These are phyloP conservation scores for Euphorbia peplus DNA, from an alignment of 345 rosid genomes.

Conservation along the genomic window DNA sequence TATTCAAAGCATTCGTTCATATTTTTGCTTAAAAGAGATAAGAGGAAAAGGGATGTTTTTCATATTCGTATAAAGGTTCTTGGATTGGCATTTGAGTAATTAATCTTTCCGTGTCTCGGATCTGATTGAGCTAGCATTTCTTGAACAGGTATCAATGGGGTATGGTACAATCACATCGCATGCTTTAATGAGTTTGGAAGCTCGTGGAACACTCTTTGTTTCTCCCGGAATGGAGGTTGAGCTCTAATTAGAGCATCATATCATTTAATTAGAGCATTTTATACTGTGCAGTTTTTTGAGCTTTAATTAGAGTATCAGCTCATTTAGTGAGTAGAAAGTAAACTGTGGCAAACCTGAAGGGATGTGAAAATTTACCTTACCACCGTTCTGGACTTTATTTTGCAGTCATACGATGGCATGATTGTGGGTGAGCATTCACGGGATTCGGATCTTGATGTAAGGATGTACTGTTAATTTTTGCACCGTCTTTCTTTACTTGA, in stretches of 20 bases:
- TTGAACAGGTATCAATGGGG: conserved; percentile 88
- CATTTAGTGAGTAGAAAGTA: not conserved
- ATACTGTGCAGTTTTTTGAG: not conserved
- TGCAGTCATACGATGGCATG: conserved; percentile 97
- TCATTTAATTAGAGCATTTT: not conserved
- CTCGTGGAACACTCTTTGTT: conserved; percentile 91
- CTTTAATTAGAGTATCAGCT: not conserved
- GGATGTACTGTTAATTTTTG: conserved; percentile 8
- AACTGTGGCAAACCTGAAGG: not conserved
- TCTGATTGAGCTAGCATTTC: conserved; percentile 12
- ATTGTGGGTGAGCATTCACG: conserved; percentile 96
- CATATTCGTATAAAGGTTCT: not conserved
- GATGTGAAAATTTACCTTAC: too few relatives aligned
- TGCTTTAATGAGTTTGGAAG: conserved; percentile 84
- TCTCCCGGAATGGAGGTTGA: conserved; percentile 81
- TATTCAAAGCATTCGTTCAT: too few relatives aligned
- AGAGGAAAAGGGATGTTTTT: too few relatives aligned
- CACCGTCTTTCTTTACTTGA: conserved; percentile 1
- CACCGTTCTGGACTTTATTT: conserved; percentile 15
- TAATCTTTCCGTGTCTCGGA: not conserved
- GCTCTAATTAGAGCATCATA: not conserved
- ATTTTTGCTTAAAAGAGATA: not conserved
- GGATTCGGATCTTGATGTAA: conserved; percentile 95
- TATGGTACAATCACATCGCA: conserved; percentile 79
- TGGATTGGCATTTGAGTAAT: not conserved